Evolutionary conservation across 352 stramenopile species (phyloP).

Genomic region (Globisporangium radiosum): DNA sequence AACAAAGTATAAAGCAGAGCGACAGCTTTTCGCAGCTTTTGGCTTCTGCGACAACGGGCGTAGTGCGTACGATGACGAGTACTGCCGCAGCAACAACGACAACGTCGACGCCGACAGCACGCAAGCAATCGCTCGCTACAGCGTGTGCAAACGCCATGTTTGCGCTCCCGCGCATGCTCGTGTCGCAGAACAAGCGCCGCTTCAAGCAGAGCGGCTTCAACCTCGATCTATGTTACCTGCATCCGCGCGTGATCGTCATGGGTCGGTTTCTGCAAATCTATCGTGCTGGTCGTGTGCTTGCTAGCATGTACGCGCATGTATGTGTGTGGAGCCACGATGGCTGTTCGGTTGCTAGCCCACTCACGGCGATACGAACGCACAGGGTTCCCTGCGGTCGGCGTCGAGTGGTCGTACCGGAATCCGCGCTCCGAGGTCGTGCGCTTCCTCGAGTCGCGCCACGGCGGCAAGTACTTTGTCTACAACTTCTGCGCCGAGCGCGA

Average conservation of each 20-base stretch:
- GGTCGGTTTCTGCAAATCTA: conserved; percentile 16
- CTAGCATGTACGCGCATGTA: not conserved
- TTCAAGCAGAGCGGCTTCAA: conserved; percentile 55
- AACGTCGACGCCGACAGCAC: not conserved
- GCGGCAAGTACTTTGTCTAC: conserved; percentile 60
- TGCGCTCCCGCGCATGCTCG: conserved; percentile 47
- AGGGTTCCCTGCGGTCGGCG: conserved; percentile 52
- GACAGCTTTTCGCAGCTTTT: too few relatives aligned
- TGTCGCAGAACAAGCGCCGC: conserved; percentile 75
- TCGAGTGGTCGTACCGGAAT: conserved; percentile 61
- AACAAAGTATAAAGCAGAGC: too few relatives aligned
- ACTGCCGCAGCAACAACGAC: not conserved
- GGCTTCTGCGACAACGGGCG: not conserved
- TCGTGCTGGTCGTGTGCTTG: conserved; percentile 1
- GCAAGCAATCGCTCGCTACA: conserved; percentile 13
- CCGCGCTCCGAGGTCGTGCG: conserved; percentile 46
- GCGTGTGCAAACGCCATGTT: conserved; percentile 29
- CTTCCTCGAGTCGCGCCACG: conserved; percentile 45
- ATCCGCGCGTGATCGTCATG: conserved; percentile 75
- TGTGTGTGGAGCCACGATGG: not conserved
- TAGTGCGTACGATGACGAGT: not conserved
- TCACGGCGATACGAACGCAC: not conserved
- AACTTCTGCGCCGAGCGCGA: conserved; percentile 66
- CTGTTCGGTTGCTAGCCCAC: too few relatives aligned
- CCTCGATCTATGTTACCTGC: conserved; percentile 67